Conservation (phyloP, 306 rosid genomes). For the Castanospermum australe region DNA sequence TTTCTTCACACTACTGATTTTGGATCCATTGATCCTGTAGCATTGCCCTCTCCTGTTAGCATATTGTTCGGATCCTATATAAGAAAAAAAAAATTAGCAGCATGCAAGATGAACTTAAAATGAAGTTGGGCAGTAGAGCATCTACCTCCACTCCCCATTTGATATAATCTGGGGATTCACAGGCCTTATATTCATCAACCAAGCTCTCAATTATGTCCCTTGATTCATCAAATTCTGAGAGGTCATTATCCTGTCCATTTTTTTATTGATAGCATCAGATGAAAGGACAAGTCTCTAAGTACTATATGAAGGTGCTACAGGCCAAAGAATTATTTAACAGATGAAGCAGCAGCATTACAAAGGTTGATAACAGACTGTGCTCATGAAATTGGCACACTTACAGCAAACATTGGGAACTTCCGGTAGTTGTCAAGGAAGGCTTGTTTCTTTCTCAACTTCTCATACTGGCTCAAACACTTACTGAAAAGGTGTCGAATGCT, state of each 20-base stretch:
- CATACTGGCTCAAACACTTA: conserved; percentile 94
- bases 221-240: conserved; percentile 98
- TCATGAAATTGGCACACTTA: conserved; percentile 45
- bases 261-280: conserved; percentile 15
- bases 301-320: conserved; percentile 17
- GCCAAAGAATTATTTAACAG: conserved; percentile 16
- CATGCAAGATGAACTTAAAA: conserved; percentile 12
- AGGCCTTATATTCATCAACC: conserved; percentile 97
- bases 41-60: conserved; percentile 84
- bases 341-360: conserved; percentile 1
- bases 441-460: conserved; percentile 94
- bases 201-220: conserved; percentile 92
- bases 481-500: conserved; percentile 98
- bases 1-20: conserved; percentile 54
- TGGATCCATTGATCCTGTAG: conserved; percentile 77
- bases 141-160: conserved; percentile 99
- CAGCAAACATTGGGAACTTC: conserved; percentile 99
- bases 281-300: conserved; percentile 20
- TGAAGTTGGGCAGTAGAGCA: conserved; percentile 22
- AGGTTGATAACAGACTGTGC: conserved; percentile 9
- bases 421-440: conserved; percentile 96
- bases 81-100: conserved; percentile 24
- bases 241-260: conserved; percentile 91
- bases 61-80: conserved; percentile 75
- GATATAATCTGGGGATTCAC: conserved; percentile 98